Conservation (phyloP, 306 rosid species). For the peach (Prunus persica) region Prunus_persica_NCBIv2 NC_034015.1:21036501-21037000, state of each 20-base stretch:
- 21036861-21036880: constrained; percentile 16
- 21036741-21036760: not conserved
- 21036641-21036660: not conserved
- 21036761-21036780: not conserved
- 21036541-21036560: not conserved
- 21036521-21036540: not conserved
- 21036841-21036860: not conserved
- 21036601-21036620: not conserved
- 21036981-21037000: not conserved
- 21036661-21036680: not conserved
- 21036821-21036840: not conserved
- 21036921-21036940: constrained; percentile 83
- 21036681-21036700: not conserved
- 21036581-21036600: not conserved
- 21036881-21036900: constrained; percentile 70
- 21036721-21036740: not conserved
- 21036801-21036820: constrained; percentile 9
- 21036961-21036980: not conserved
- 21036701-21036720: not conserved
- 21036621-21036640: not conserved
- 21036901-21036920: constrained; percentile 82
- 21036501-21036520: not conserved
- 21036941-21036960: constrained; percentile 63
- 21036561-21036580: not conserved
- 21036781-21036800: not conserved